Base-by-base conservation (phyloP, 2,329 filamentous ascomycete genomes). In the Endoconidiophora laricicola region DNA sequence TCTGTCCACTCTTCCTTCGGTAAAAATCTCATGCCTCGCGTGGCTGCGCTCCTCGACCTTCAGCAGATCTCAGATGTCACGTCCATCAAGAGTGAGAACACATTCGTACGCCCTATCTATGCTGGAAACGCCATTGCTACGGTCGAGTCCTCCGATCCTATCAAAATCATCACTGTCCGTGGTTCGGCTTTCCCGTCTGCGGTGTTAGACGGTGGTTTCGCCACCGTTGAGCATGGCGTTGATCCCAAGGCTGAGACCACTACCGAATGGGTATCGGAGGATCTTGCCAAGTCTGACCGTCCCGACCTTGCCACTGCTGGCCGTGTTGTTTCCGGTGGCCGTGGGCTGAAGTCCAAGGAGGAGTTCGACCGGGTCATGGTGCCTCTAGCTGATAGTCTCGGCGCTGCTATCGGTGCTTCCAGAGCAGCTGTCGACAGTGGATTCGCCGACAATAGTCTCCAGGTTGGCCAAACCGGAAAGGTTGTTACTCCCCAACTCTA, bases 391-490 rank as follows among this genome's bases (percentile, higher is more conserved):
- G 91, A 98, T 65, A 78, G 86, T 1, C 73, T 98, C 3, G 90
- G 88, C 42, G 91, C 91, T n/a, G 91, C 91, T 3, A 87, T 98
- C 54, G 91, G 91, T 59, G 91, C 91, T 24, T 94, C 86, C 47
- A 80, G 91, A 59, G 91, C 91, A 16, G 91, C 91, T 7, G 91
- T 98, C 39, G 91, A 98, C 68, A 93, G 85, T 59, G 91, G 91
- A 4, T 98, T 95, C 61, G 91, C 91, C 26, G 91, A 98, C 70
- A 98, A 98, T 74, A 94, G 86, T 65, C 70, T 98, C 58, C 91
- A 98, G 69, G 90, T 98, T 56, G 91, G 91, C 43, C 91, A 98
- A 73, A 98, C 91, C 12, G 91, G 91, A 60, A 98, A 98, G 76
- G 94, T 96, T 55, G 90, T 98, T 49, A 91, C 91, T 44, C 91